Evolutionary conservation across 208 protist genomes (phyloP).

Genomic region (Strigomonas culicis): DNA sequence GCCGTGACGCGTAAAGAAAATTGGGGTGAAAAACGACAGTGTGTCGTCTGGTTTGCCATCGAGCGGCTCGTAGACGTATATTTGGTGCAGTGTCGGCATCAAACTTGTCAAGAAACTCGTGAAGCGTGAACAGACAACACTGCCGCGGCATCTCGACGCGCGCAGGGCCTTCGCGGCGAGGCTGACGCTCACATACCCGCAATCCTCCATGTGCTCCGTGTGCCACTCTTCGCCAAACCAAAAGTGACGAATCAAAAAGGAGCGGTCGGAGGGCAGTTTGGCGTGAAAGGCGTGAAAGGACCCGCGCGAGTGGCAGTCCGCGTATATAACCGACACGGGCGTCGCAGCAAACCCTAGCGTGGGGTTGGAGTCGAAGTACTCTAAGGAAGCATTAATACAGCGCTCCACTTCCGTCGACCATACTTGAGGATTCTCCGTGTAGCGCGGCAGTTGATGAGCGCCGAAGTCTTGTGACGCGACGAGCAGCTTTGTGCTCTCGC

Average conservation of each 20-base stretch:
- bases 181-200: constrained; percentile 49
- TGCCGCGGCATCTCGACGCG: constrained; percentile 38
- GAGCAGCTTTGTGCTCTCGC: constrained; percentile 57
- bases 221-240: constrained; percentile 61
- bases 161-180: constrained; percentile 38
- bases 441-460: constrained; percentile 26
- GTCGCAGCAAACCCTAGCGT: constrained; percentile 46
- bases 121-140: constrained; percentile 60
- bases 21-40: constrained; percentile 47
- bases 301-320: constrained; percentile 38
- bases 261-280: constrained; percentile 29
- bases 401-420: constrained; percentile 34
- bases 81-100: constrained; percentile 36
- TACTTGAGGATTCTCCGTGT: constrained; percentile 23
- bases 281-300: constrained; percentile 30
- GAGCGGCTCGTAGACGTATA: constrained; percentile 48
- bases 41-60: constrained; percentile 36
- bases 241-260: constrained; percentile 48
- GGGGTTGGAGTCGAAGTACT: constrained; percentile 50
- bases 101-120: constrained; percentile 58
- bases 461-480: constrained; percentile 26
- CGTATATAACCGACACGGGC: constrained; percentile 50
- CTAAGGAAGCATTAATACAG: constrained; percentile 26
- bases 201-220: constrained; percentile 4
- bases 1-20: constrained; percentile 82